Evolutionary conservation across 2,329 filamentous ascomycete species (phyloP), one percentile per base, ranked within the genome.

Genomic region (Boeremia exigua): DNA sequence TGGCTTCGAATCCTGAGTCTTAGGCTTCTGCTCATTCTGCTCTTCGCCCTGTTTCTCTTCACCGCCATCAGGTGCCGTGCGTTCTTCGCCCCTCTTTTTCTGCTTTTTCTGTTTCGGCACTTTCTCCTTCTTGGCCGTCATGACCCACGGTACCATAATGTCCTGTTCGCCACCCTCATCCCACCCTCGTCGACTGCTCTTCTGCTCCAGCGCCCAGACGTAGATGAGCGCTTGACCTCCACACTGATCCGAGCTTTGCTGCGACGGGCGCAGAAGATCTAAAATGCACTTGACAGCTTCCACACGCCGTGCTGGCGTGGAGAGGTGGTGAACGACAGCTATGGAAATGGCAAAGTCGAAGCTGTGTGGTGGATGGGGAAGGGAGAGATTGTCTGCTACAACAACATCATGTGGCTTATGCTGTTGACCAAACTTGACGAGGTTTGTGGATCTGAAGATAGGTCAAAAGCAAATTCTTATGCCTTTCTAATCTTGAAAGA

Each of bases 171-270:
- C 86, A 17, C 87, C 87, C 72, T 90, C 88, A 70, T 92, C 87
- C 94, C 94, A 99, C 2, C 94, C 94, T 60, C 95, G 82, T 54
- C 95, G 86, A 76, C 92, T 96, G 54, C 80, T 81, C 66, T 89
- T 88, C 78, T 99, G 95, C 81, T 99, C 95, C 17, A 99, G 82
- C 1, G 95, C 95, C 95, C 95, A 98, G 15, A 96, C 94, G 74
- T 95, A 97, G 47, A 98, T 82, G 53, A 98, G 80, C 14, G 89
- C 88, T 72, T 83, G 86, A 1, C 91, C 92, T 2, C 78, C 66
- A 14, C 37, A 45, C 11, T 19, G 47, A 32, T 36, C 15, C 6
- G 25, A 15, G 5, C 34, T 46, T 29, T 10, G 28, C 1, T 48
- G 54, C 0, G 60, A 38, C 10, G 69, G 66, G 28, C 61, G 79